Percentiles rank a stretch among this genome's conserved stretches.
These are phyloP conservation scores for Gnomoniopsis sp. DNA, from an alignment of 2,329 filamentous ascomycete species.

Conservation along the genomic window DNA sequence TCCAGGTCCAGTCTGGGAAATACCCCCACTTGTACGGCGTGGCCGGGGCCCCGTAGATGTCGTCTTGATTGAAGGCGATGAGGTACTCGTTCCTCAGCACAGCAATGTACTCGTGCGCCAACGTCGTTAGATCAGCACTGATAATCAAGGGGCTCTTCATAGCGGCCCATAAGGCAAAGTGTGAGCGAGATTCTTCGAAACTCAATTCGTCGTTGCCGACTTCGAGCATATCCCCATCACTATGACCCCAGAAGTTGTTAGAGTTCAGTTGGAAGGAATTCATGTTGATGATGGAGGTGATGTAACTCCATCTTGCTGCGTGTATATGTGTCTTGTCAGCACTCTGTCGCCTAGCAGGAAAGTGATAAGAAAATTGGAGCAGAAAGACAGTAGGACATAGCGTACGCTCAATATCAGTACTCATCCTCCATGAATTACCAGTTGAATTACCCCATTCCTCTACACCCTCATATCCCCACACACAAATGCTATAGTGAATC, in stretches of 20 bases:
- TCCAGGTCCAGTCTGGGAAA: conserved; percentile 47
- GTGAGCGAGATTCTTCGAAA: conserved; percentile 41
- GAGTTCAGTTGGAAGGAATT: conserved; percentile 43
- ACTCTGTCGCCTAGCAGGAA: neutral
- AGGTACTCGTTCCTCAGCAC: conserved; percentile 40
- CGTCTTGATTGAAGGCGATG: conserved; percentile 44
- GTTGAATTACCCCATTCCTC: conserved; percentile 41
- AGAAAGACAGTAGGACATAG: conserved; percentile 19
- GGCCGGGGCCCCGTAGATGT: conserved; percentile 36
- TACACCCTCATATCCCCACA: conserved; percentile 43
- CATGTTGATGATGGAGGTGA: conserved; percentile 28
- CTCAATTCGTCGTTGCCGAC: conserved; percentile 48
- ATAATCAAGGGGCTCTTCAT: conserved; percentile 50
- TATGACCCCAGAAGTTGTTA: conserved; percentile 46
- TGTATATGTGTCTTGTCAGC: conserved; percentile 33
- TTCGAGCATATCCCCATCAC: conserved; percentile 49
- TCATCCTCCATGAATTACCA: conserved; percentile 39
- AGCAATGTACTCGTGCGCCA: conserved; percentile 32
- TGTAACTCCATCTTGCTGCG: conserved; percentile 23
- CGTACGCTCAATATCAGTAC: conserved; percentile 30
- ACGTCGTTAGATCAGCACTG: conserved; percentile 36
- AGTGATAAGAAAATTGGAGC: neutral
- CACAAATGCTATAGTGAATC: conserved; percentile 44
- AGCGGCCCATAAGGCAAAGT: conserved; percentile 50
- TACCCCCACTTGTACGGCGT: conserved; percentile 45